phyloP scores from a whole-genome alignment of 768 basidiomycete genomes.

The Gelatoporia subvermispora region DNA sequence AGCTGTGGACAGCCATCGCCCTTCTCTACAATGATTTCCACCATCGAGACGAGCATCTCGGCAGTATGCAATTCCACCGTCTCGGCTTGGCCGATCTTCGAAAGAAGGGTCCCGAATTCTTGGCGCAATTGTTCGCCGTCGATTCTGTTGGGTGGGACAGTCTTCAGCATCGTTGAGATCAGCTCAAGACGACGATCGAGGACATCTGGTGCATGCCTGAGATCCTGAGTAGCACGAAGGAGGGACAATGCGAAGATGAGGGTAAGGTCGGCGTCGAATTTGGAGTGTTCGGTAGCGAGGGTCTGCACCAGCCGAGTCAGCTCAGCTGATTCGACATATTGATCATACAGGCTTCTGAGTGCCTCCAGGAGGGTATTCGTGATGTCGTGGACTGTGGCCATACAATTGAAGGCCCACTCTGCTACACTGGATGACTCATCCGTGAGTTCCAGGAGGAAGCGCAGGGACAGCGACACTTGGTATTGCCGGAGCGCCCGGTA shows the following conservation, averaged over 20 bases:
- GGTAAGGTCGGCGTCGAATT: slow-evolving; percentile 24
- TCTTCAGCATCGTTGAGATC: not conserved
- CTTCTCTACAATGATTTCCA: slow-evolving; percentile 35
- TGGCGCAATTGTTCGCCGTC: not conserved
- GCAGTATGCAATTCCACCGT: not conserved
- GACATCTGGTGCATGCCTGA: not conserved
- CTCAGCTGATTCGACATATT: slow-evolving; percentile 39
- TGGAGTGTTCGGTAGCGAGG: slow-evolving; percentile 22
- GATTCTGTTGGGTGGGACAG: not conserved
- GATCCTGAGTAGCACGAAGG: not conserved
- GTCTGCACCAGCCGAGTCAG: slow-evolving; percentile 38
- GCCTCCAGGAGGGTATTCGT: slow-evolving; percentile 35
- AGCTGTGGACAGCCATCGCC: slow-evolving; percentile 18
- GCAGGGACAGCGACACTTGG: slow-evolving; percentile 45
- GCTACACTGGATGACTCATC: slow-evolving; percentile 33
- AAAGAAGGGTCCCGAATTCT: not conserved
- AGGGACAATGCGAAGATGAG: slow-evolving; percentile 29
- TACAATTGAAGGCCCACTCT: slow-evolving; percentile 38
- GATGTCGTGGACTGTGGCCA: slow-evolving; percentile 41
- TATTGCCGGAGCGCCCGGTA: slow-evolving; percentile 39
- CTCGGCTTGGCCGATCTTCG: not conserved
- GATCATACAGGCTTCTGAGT: slow-evolving; percentile 44
- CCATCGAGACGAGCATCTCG: slow-evolving; percentile 31
- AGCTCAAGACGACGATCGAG: not conserved
- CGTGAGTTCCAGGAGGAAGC: slow-evolving; percentile 44